Evolutionary conservation across 257 asterid species (phyloP), one percentile per base, ranked within the genome.

Genomic region (Nicotiana benthamiana): DNA sequence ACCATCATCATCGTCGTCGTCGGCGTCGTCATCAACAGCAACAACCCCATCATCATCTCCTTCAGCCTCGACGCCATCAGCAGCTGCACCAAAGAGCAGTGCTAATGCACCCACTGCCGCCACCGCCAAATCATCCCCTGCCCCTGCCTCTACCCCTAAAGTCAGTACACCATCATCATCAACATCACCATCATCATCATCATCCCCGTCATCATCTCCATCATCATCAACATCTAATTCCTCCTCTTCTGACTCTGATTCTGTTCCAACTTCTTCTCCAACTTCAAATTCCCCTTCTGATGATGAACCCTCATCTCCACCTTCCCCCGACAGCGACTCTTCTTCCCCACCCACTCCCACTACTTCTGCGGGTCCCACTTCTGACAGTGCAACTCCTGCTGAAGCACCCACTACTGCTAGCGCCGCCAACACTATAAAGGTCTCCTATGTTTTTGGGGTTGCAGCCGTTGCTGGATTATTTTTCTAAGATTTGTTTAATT

Each of bases 381-480:
- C 90, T 79, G 88, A 59, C 90, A 75, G 85, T 57, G 67, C 83
- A 8, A 75, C 87, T 8, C 83, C 82, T n/a, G 87, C 83, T 56
- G 70, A 87, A 18, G 82, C 85, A 15, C 75, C 83, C 16, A 40
- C 77, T 28, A 27, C 65, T 0, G 80, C 65, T 13, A 74, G 68
- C 2, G 89, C 81, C 10, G 87, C 91, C 26, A 6, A 87, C 43
- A 80, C 87, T 77, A 84, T 90, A 83, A 89, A 89, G 82, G 75
- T 83, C 72, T 90, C 94, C 3, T 89, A 87, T 6, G 82, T 80
- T 11, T 75, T 86, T 43, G 92, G 81, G 9, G 86, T 84, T 16
- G 93, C 86, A 16, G 84, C 86, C 1, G 85, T 83, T 1, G 92
- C 84, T 80, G 93, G 91, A 65, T 75, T 86, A 80, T 90, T 92